Evolutionary conservation across 176 grass and related monocot species (phyloP).

Genomic region (Puccinellia tenuiflora): DNA sequence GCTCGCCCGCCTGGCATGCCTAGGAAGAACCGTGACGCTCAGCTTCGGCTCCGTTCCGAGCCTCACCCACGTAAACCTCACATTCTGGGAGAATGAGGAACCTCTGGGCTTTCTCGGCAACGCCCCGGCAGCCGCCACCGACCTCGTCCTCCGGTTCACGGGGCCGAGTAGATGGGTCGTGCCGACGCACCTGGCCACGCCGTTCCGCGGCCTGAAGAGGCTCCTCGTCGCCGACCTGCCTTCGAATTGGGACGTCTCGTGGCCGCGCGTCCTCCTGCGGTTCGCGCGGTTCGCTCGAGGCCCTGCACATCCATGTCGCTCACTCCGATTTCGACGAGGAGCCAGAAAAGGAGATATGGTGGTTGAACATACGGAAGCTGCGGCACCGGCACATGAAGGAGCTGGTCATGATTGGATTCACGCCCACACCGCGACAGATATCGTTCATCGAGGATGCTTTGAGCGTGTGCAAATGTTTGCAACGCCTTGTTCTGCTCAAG

Average conservation of each 20-base stretch:
- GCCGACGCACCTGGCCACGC: background rate
- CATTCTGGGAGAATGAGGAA: background rate
- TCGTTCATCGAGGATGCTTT: background rate
- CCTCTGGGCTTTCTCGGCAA: background rate
- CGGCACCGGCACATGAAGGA: background rate
- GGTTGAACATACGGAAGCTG: background rate
- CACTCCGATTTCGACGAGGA: background rate
- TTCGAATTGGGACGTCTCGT: background rate
- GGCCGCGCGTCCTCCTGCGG: background rate
- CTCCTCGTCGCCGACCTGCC: background rate
- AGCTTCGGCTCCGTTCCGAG: background rate
- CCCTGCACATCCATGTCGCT: background rate
- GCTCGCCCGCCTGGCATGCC: background rate
- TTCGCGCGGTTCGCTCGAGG: background rate
- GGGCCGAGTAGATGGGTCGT: background rate
- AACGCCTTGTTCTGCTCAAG: background rate
- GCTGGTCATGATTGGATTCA: background rate
- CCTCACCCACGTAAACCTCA: slow-evolving; percentile 5
- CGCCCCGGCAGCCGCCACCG: background rate
- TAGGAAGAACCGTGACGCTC: background rate
- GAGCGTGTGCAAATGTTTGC: background rate
- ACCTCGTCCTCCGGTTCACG: background rate
- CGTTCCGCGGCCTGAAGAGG: background rate
- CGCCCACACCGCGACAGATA: background rate
- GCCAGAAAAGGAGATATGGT: background rate